A percentile compares a stretch with the other conserved stretches of the same genome.
Conservation (phyloP, 2,329 filamentous ascomycete genomes). For the Sarocladium kiliense region DNA sequence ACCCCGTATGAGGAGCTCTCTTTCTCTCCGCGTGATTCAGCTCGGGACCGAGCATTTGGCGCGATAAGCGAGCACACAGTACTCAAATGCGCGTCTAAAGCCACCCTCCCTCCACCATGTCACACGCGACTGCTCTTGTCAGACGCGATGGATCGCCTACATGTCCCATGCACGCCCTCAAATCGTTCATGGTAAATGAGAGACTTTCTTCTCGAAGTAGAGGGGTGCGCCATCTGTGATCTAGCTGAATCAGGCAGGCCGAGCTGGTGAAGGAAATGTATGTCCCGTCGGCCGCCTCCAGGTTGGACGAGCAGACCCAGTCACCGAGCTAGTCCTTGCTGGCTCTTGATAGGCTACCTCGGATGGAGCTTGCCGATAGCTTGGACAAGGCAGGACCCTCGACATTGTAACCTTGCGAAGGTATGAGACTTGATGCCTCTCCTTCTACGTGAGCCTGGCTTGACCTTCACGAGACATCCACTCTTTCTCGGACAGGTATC, state of each 20-base stretch:
- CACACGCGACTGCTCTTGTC: background rate
- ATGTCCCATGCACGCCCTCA: background rate
- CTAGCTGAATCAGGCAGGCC: background rate
- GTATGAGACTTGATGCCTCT: no score
- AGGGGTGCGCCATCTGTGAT: background rate
- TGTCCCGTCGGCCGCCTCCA: background rate
- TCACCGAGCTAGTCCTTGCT: background rate
- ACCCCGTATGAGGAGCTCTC: no score
- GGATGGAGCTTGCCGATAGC: background rate
- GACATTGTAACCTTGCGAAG: no score
- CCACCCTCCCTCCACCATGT: constrained; percentile 1
- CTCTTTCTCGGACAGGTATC: no score
- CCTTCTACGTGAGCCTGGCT: no score
- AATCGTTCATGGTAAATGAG: background rate
- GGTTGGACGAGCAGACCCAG: background rate
- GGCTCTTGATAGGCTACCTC: background rate
- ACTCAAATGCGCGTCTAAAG: background rate
- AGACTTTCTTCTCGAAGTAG: background rate
- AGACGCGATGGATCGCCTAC: constrained; percentile 3
- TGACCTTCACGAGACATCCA: no score
- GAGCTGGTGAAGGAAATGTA: background rate
- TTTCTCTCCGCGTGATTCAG: background rate
- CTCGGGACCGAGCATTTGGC: constrained; percentile 1
- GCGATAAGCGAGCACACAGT: background rate
- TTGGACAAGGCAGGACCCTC: background rate